Evolutionary conservation across 2,329 filamentous ascomycete species (phyloP).

Genomic region (Helminthosporium solani): DNA sequence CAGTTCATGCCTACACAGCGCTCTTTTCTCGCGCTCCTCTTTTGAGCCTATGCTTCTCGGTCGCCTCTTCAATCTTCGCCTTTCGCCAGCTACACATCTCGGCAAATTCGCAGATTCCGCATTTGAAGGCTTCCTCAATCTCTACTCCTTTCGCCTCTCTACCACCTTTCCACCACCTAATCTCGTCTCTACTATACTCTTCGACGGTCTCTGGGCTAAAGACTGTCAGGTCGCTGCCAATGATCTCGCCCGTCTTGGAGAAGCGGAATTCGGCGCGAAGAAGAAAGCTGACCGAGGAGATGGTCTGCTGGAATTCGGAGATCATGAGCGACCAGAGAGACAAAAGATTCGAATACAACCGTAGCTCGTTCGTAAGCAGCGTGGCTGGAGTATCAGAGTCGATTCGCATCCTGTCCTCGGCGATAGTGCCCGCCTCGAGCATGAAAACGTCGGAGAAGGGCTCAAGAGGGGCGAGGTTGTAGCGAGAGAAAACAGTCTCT

Average conservation of each 20-base stretch:
- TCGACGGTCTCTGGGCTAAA: slow-evolving; percentile 66
- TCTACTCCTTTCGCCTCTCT: slow-evolving; percentile 71
- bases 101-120: slow-evolving; percentile 78
- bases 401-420: slow-evolving; percentile 54
- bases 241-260: slow-evolving; percentile 49
- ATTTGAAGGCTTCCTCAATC: slow-evolving; percentile 87
- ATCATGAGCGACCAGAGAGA: slow-evolving; percentile 66
- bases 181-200: slow-evolving; percentile 65
- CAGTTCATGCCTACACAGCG: slow-evolving; percentile 18
- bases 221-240: slow-evolving; percentile 63
- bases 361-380: slow-evolving; percentile 42
- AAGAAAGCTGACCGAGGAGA: slow-evolving; percentile 57
- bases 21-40: slow-evolving; percentile 24
- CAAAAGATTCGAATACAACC: slow-evolving; percentile 60
- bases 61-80: slow-evolving; percentile 64
- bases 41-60: slow-evolving; percentile 37
- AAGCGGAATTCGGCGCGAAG: slow-evolving; percentile 59
- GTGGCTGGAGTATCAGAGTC: slow-evolving; percentile 17
- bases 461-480: slow-evolving; percentile 64
- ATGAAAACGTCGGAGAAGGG: slow-evolving; percentile 79
- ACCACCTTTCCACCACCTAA: slow-evolving; percentile 87
- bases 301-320: slow-evolving; percentile 53
- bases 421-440: slow-evolving; percentile 68
- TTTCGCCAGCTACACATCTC: slow-evolving; percentile 77
- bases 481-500: slow-evolving; percentile 66